Evolutionary conservation across 208 protist genomes (phyloP), one percentile per base, ranked within the genome.

Genomic region (Naegleria gruberi): DNA sequence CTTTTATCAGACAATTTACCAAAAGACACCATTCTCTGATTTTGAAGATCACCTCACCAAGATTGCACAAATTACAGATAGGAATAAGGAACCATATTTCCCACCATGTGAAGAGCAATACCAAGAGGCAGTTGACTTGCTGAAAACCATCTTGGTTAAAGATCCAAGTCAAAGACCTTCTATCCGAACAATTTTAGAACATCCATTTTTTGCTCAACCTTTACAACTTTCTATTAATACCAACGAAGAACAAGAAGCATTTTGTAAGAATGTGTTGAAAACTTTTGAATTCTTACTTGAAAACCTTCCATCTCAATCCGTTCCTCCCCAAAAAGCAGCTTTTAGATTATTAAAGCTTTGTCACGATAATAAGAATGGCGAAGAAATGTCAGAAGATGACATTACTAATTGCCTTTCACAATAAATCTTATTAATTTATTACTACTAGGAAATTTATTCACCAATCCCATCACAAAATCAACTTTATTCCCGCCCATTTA

Each of bases 1-100:
- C 89, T 81, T 96, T 43, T 94, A 96, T 90, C 91, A 94, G 91
- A 95, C 96, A 91, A 91, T 94, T 10, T 96, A 95, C 90, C 93
- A 93, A 4, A 41, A 40, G 23, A 77, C 93, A 23, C 95, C 95
- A 1, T 95, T 95, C 46, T 44, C 89, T 8, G 30, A 87, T 5
- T 65, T 93, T 19, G 83, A 89, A 23, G 90, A 55, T 51, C 85
- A 89, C 19, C 40, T 91, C 65, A 89, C 90, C 57, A 96, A 96
- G 82, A 77, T 96, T n/a, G 77, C 92, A 41, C 89, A 87, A 19
- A 96, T 96, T 84, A 40, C 87, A 3, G 90, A 95, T 77, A 89
- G 91, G 5, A 91, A 91, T 6, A 86, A 93, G 41, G 55, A 87
- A 41, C 96, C 96, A 26, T 42, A 37, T 0, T 95, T 92, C 77